Base-by-base conservation (phyloP, 1,284 basidiomycete genomes). In the Sporisorium exsertum region DNA sequence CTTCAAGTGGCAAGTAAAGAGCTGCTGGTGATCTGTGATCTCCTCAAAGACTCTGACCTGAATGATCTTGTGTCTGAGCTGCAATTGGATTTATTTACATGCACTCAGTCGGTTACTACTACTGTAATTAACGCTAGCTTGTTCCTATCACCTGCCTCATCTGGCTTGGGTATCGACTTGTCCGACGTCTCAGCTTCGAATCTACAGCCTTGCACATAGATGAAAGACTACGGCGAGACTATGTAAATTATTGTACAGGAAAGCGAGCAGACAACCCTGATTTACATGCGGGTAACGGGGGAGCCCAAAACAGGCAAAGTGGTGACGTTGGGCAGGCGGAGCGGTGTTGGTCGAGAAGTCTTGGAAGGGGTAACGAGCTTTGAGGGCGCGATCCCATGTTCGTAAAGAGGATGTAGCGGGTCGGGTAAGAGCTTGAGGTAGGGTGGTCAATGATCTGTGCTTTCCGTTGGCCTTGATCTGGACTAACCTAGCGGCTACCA, bases 231-330 rank as follows among this genome's bases (percentile, higher is more conserved):
- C 29, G 5, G 9, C 42, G 43, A 43, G 9, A 20, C 5, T 29
- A 24, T 33, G 37, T 62, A 50, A 65, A 65, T 12, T 71, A 65
- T 20, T 50, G 49, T 50, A 50, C 49, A 50, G 63, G 65, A 53
- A 43, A 29, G 20, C 22, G 46, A 37, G 51, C 50, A n/a, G 32
- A 42, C 50, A 40, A 26, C 59, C 45, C 51, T 71, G 58, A 56
- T 56, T 54, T 71, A 71, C 69, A 66, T 27, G 26, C 16, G 37
- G 53, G 33, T 7, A 26, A 16, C 16, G 43, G 22, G 13, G 22
- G 13, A 9, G 22, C 5, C 35, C 26, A 42, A 18, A 27, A n/a
- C n/a, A n/a, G 8, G 8, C 33, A 54, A 24, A 40, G 42, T 29
- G 58, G 47, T 29, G 42, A 27, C 35, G 10, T 18, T 24, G 35